A percentile compares a stretch with the other conserved stretches of the same genome.
Conservation (phyloP, 192 early-diverging fungal genomes). For the Backusella tuberculispora region DNA sequence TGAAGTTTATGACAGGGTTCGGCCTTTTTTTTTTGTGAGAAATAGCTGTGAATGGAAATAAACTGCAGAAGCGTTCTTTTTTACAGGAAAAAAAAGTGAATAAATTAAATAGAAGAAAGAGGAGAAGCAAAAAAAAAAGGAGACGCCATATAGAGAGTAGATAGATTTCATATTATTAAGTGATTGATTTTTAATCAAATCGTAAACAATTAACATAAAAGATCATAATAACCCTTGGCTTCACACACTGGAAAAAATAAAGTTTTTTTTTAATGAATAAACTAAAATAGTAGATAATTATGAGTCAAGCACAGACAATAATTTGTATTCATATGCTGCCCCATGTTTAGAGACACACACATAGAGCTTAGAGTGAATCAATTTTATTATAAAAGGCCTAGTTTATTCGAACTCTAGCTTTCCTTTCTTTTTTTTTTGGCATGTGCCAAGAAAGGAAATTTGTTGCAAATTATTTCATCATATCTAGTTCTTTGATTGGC, state of each 20-base stretch:
- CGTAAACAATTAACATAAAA: too few relatives aligned
- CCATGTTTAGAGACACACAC: neutral
- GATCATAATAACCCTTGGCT: too few relatives aligned
- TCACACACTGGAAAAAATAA: too few relatives aligned
- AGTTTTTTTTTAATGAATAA: too few relatives aligned
- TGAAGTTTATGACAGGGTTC: neutral
- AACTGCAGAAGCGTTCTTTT: neutral
- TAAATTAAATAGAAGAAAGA: too few relatives aligned
- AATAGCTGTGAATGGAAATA: neutral
- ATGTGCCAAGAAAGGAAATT: conserved; percentile 9
- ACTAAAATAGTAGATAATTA: too few relatives aligned
- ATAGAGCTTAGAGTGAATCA: neutral
- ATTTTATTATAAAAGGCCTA: conserved; percentile 7
- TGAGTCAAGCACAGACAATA: neutral
- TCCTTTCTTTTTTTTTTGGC: conserved; percentile 1
- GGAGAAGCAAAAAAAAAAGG: neutral
- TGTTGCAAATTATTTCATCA: conserved; percentile 3
- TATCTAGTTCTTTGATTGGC: neutral
- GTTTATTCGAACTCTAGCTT: too few relatives aligned
- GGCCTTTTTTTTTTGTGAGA: neutral
- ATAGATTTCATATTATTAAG: neutral
- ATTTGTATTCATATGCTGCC: neutral
- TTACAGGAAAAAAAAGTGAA: neutral
- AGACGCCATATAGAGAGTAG: neutral
- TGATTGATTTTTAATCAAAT: too few relatives aligned